A percentile compares a stretch with the other conserved stretches of the same genome.
These are phyloP conservation scores for Neurospora cerealis DNA, from an alignment of 495 filamentous ascomycete species.

Conservation along the genomic window DNA sequence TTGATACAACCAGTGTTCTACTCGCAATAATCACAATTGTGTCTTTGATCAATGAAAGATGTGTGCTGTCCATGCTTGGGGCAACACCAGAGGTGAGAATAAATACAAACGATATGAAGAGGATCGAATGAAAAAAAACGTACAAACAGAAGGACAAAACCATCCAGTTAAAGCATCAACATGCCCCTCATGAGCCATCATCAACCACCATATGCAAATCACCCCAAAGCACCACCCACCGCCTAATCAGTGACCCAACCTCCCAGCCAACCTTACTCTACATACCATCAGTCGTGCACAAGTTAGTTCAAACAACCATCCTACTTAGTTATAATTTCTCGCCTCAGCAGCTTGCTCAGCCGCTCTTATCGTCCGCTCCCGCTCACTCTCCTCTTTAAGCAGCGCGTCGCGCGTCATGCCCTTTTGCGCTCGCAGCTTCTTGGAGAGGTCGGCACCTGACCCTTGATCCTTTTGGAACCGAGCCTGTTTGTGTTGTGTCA, in stretches of 20 bases:
- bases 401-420: slow-evolving; percentile 52
- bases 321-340: slow-evolving; percentile 39
- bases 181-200: background rate
- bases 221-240: background rate
- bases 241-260: background rate
- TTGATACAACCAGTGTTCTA: background rate
- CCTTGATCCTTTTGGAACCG: slow-evolving; percentile 28
- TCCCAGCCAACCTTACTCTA: background rate
- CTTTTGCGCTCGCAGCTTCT: slow-evolving; percentile 56
- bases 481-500: slow-evolving; percentile 22
- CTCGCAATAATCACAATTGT: background rate
- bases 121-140: background rate
- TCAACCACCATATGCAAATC: background rate
- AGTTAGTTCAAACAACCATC: background rate
- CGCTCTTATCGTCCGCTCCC: slow-evolving; percentile 47
- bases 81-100: background rate
- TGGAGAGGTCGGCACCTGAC: slow-evolving; percentile 48
- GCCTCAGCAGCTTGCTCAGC: slow-evolving; percentile 43
- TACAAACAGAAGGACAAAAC: background rate
- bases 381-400: slow-evolving; percentile 44
- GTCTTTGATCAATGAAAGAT: background rate
- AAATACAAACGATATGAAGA: background rate
- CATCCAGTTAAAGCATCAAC: background rate
- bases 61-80: background rate
- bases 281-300: background rate